Evolutionary conservation across 2,329 filamentous ascomycete species (phyloP), one percentile per base, ranked within the genome.

Genomic region (Neonectria coccinea): DNA sequence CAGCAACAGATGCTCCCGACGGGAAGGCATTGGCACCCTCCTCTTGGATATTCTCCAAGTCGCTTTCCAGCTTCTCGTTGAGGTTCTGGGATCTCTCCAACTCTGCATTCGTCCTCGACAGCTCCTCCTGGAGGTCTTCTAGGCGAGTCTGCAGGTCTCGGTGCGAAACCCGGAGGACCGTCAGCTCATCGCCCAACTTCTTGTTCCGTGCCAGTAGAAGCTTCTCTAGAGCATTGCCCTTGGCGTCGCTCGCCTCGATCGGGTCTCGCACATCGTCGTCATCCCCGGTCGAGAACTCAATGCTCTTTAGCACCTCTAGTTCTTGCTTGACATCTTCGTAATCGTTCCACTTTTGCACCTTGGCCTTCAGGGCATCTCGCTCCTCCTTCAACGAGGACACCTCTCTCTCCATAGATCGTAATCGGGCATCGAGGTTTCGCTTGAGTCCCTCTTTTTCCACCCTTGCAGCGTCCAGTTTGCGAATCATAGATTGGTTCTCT

Each of bases 261-360:
- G 78, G 71, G 16, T 82, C 83, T 31, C 79, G 75, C 9, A 84
- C 81, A 2, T 91, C 89, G 51, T 94, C 92, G 65, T 97, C 94
- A 67, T 95, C 92, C 8, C 93, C 94, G 0, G 93, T 95, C 2
- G 95, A 92, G 73, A 99, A 97, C 77, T 99, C 96, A 72, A 99
- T 97, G 70, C 95, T 97, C 87, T 97, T 97, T 65, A 99, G 87
- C 66, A 98, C 94, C 74, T 98, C 95, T 3, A 99, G 85, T 79
- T 99, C 97, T 69, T 97, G 92, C 80, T 96, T 97, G 52, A 99
- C 89, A 64, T 98, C 95, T 36, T 98, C 94, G 77, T 99, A 99
- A 77, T 99, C 96, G 70, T 89, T 89, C 89, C 93, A 97, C 76
- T 92, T 97, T 67, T 93, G 89, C 4, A 98, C 87, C 80, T 96